Evolutionary conservation across 768 basidiomycete species (phyloP).

Genomic region (Xerocomellus chrysenteron): DNA sequence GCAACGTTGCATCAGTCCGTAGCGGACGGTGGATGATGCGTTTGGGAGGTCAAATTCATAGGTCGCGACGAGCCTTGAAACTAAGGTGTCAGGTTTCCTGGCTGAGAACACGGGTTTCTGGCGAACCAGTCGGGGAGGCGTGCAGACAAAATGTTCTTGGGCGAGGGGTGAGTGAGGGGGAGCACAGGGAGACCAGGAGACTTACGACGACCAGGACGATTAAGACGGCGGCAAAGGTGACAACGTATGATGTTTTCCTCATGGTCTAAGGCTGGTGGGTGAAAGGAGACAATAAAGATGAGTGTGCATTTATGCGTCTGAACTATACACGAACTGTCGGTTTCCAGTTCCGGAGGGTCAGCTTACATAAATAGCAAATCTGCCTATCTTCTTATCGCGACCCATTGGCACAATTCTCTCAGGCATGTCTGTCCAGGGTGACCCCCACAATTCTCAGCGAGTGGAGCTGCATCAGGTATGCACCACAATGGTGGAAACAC

Average conservation of each 20-base stretch:
- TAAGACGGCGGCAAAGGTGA: constrained; percentile 59
- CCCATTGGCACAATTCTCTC: constrained; percentile 29
- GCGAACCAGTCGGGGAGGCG: constrained; percentile 65
- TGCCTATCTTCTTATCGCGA: constrained; percentile 11
- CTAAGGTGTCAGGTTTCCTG: constrained; percentile 21
- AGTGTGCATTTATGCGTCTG: not conserved
- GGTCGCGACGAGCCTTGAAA: constrained; percentile 42
- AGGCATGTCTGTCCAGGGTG: too few relatives aligned
- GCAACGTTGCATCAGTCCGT: constrained; percentile 61
- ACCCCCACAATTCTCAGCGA: not conserved
- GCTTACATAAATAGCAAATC: not conserved
- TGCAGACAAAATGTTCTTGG: constrained; percentile 57
- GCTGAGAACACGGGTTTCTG: constrained; percentile 17
- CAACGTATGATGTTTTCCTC: constrained; percentile 68
- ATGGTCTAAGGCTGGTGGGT: constrained; percentile 33
- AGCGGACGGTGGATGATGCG: constrained; percentile 49
- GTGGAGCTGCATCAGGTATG: not conserved
- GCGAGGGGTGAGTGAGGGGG: not conserved
- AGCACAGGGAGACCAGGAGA: not conserved
- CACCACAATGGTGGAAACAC: fast-evolving
- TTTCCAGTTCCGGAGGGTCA: not conserved
- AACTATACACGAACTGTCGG: not conserved
- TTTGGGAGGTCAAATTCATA: constrained; percentile 42
- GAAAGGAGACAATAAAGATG: not conserved
- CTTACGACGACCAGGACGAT: constrained; percentile 53